Percentiles rank a stretch among this genome's conserved stretches.
phyloP scores from a whole-genome alignment of 2,329 filamentous ascomycete species.

The Tolypocladium tundrense region DNA sequence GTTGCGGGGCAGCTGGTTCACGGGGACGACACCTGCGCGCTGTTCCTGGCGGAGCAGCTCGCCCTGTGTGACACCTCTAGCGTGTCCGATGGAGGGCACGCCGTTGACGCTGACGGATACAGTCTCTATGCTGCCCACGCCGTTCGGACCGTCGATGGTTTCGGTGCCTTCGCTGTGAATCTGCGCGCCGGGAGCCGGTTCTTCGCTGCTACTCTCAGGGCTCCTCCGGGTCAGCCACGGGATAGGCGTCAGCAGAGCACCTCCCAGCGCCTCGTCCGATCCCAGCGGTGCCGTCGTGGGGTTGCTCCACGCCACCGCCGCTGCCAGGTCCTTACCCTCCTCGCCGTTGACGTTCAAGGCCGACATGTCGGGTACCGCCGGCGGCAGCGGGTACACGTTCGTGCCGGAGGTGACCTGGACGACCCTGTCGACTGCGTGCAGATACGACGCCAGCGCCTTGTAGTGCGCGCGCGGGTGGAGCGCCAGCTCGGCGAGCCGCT shows the following conservation, averaged over 20 bases:
- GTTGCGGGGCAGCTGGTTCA: conserved; percentile 44
- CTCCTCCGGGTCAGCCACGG: conserved; percentile 60
- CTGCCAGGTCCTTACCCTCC: conserved; percentile 28
- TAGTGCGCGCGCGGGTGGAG: conserved; percentile 71
- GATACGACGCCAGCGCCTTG: conserved; percentile 68
- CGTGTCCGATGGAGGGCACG: conserved; percentile 40
- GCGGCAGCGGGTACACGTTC: conserved; percentile 73
- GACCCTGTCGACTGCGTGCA: conserved; percentile 83
- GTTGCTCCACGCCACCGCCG: conserved; percentile 35
- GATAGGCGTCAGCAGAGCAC: conserved; percentile 86
- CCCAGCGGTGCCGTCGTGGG: conserved; percentile 46
- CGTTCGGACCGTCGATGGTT: conserved; percentile 73
- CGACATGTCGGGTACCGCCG: conserved; percentile 48
- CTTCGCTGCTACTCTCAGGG: conserved; percentile 15
- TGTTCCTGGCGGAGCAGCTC: conserved; percentile 82
- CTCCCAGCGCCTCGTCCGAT: conserved; percentile 81
- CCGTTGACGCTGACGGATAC: conserved; percentile 69
- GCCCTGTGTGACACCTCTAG: conserved; percentile 64
- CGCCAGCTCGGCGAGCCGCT: conserved; percentile 81
- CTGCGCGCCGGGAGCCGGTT: conserved; percentile 23
- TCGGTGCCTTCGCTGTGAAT: conserved; percentile 65
- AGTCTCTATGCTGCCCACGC: conserved; percentile 69
- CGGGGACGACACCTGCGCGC: conserved; percentile 66
- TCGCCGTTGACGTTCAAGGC: conserved; percentile 52
- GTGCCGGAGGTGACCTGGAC: conserved; percentile 79